These are phyloP conservation scores for Malus hybrid DNA, from an alignment of 331 rosid genomes.

Conservation along the genomic window DNA sequence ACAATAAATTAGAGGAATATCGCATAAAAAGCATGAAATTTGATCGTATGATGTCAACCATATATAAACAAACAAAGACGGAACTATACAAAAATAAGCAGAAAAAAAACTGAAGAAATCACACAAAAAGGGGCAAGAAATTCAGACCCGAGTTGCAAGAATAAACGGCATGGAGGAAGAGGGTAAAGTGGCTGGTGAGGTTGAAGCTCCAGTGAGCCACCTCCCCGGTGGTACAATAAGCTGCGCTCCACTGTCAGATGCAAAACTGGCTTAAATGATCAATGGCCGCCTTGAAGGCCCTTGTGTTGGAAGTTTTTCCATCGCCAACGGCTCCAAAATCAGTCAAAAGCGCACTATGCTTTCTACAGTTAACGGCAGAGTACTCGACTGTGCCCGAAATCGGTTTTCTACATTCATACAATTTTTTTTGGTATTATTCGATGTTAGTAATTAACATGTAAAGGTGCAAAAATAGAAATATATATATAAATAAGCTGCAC, in stretches of 20 bases:
- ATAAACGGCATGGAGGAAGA: slow-evolving; percentile 47
- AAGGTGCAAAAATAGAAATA: no score
- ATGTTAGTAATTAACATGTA: no score
- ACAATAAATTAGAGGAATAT: no score
- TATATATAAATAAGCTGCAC: no score
- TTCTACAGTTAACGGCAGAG: slow-evolving; percentile 37
- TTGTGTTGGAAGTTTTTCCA: slow-evolving; percentile 60
- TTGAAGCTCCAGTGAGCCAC: slow-evolving; percentile 79
- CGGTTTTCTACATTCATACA: slow-evolving; percentile 2
- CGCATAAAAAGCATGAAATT: no score
- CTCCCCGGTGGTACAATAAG: slow-evolving; percentile 57
- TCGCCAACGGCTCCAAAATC: slow-evolving; percentile 76
- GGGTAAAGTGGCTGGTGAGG: slow-evolving; percentile 77
- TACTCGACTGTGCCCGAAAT: neutral
- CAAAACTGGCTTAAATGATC: slow-evolving; percentile 28
- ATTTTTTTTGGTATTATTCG: no score
- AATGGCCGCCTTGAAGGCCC: slow-evolving; percentile 47
- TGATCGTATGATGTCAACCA: no score
- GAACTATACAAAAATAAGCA: no score
- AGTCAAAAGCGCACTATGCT: slow-evolving; percentile 46
- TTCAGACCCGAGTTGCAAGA: slow-evolving; percentile 45
- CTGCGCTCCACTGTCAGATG: slow-evolving; percentile 48
- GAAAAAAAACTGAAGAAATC: neutral
- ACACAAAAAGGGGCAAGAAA: neutral
- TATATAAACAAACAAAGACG: no score